A percentile compares a stretch with the other conserved stretches of the same genome.
These are phyloP conservation scores for Cicer judaicum DNA, from an alignment of 306 rosid species.

Conservation along the genomic window DNA sequence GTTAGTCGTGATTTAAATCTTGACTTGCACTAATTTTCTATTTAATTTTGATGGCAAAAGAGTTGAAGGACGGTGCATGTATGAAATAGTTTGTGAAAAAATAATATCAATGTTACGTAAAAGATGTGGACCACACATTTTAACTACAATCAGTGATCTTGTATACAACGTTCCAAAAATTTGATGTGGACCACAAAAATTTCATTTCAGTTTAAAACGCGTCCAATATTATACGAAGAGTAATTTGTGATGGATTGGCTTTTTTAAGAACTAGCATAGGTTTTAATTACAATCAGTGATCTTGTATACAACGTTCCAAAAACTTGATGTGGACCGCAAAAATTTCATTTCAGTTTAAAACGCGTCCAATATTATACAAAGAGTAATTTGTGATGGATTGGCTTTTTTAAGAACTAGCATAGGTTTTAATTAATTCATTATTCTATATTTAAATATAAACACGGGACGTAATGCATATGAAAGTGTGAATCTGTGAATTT, in stretches of 20 bases:
- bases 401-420: neutral
- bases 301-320: neutral
- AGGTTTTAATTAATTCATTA: neutral
- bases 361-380: neutral
- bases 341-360: neutral
- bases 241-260: neutral
- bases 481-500: neutral
- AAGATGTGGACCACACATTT: neutral
- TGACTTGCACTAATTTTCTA: too few relatives aligned
- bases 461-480: neutral
- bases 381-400: neutral
- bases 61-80: neutral
- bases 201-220: neutral
- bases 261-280: neutral
- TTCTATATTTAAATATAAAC: neutral
- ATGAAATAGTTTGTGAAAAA: neutral
- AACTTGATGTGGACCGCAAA: neutral
- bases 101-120: neutral
- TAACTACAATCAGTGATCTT: neutral
- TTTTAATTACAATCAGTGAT: too few relatives aligned
- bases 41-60: neutral
- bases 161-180: neutral
- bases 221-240: neutral
- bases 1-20: too few relatives aligned
- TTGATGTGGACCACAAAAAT: neutral